A percentile compares a stretch with the other conserved stretches of the same genome.
phyloP scores from a whole-genome alignment of 306 rosid genomes.

The Quercus rubra region DNA sequence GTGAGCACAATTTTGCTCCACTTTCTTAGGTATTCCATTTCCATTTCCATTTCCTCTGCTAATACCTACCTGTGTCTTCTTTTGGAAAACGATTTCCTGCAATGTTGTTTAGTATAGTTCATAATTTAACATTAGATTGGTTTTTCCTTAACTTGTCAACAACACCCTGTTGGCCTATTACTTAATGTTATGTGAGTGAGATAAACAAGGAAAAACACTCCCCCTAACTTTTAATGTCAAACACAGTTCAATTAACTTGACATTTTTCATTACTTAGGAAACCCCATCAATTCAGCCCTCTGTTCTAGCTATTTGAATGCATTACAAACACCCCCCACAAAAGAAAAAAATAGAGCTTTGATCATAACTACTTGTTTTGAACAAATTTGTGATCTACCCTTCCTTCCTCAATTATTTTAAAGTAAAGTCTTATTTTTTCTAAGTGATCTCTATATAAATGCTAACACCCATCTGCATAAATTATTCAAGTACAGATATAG shows the following conservation, averaged over 20 bases:
- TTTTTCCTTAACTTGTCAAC: too few relatives aligned
- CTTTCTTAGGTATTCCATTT: conserved; percentile 66
- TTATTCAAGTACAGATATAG: background rate
- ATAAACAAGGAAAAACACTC: background rate
- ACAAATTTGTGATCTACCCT: background rate
- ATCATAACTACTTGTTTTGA: background rate
- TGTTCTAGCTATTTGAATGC: background rate
- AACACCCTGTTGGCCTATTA: too few relatives aligned
- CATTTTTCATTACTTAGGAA: background rate
- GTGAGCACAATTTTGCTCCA: conserved; percentile 88
- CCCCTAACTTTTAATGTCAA: background rate
- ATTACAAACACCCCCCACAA: background rate
- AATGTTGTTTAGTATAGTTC: too few relatives aligned
- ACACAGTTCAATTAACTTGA: background rate
- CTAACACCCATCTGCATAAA: background rate
- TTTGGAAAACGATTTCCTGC: too few relatives aligned
- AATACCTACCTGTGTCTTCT: conserved; percentile 26
- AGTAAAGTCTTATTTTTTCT: background rate
- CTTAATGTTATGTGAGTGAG: background rate
- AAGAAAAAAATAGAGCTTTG: background rate
- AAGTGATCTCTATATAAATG: background rate
- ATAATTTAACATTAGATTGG: too few relatives aligned
- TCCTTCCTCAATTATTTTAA: background rate
- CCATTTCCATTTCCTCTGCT: conserved; percentile 35
- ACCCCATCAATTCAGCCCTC: background rate